Evolutionary conservation across 202 grass and related monocot genomes (phyloP), one percentile per base, ranked within the genome.

Genomic region (Cymbopogon flexuosus): DNA sequence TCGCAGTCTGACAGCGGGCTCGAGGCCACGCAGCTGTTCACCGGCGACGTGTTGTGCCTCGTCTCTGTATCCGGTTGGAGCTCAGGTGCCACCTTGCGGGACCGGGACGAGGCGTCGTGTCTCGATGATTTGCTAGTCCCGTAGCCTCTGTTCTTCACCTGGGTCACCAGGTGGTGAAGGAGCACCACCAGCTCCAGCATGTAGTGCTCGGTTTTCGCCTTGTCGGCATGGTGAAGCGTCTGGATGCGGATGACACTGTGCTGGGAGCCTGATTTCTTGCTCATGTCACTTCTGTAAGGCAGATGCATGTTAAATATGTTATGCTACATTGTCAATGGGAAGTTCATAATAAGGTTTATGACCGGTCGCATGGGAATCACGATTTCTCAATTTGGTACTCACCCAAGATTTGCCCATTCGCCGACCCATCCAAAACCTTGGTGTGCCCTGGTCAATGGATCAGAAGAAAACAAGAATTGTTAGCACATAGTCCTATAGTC

Each of bases 351-450:
- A 42, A 42, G 39, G 39, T 40, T 42, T 42, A 10, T 40, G 8
- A 11, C 1, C 40, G 2, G 10, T 10, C 10, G 10, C 40, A 14
- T 60, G 23, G 35, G 68, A 24, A 72, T 15, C 68, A 75, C 19
- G 62, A 24, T 56, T 29, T 79, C 22, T 37, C 30, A 51, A 31
- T 63, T 31, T 66, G 13, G 45, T 67, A 88, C 95, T 98, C 65
- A 98, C 95, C 92, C 92, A 16, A 95, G 49, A 68, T 89, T 98
- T 39, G 95, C 95, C 95, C 95, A 98, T 54, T 98, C 95, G 15
- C 95, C 95, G 5, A 98, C 95, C 92, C 95, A 98, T 80, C 92
- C 95, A 74, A 98, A 98, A 19, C 95, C 92, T 93, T 98, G 95
- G 84, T 98, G 95, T n/a, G 90, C 86, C 82, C 95, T 98, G 90